Conservation (phyloP, 345 rosid species). For the Kernera saxatilis region DNA sequence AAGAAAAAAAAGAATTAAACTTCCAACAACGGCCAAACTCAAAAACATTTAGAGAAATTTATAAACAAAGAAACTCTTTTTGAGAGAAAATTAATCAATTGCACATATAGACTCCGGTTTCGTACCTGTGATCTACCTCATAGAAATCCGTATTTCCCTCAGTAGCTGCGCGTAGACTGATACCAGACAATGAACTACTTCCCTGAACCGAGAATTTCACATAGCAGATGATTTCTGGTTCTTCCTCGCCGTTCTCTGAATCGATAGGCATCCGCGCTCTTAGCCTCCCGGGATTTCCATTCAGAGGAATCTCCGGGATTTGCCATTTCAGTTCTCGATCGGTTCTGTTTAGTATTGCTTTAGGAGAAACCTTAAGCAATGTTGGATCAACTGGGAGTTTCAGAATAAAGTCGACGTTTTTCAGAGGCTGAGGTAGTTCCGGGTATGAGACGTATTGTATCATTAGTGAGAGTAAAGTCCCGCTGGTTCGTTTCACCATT, state of each 20-base stretch:
- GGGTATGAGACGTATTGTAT: slow-evolving; percentile 91
- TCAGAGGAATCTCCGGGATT: slow-evolving; percentile 72
- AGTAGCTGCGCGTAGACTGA: slow-evolving; percentile 57
- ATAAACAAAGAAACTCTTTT: slow-evolving; percentile 18
- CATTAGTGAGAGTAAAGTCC: slow-evolving; percentile 94
- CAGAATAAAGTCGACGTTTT: slow-evolving; percentile 65
- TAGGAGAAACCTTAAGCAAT: slow-evolving; percentile 88
- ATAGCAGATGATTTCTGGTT: slow-evolving; percentile 63
- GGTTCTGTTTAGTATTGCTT: slow-evolving; percentile 77
- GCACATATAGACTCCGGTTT: slow-evolving; percentile 73
- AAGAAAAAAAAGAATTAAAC: neutral
- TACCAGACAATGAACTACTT: slow-evolving; percentile 54
- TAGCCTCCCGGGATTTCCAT: slow-evolving; percentile 65
- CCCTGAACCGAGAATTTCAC: slow-evolving; percentile 77
- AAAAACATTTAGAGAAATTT: slow-evolving; percentile 8
- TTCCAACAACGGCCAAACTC: slow-evolving; percentile 15
- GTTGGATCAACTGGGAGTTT: slow-evolving; percentile 96
- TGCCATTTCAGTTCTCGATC: slow-evolving; percentile 92
- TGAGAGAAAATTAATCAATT: slow-evolving; percentile 37
- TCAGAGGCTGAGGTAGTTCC: slow-evolving; percentile 61
- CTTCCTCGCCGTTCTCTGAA: slow-evolving; percentile 64
- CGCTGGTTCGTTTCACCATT: slow-evolving; percentile 72
- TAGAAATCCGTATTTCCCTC: slow-evolving; percentile 81
- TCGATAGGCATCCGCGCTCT: slow-evolving; percentile 91
- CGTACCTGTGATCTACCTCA: slow-evolving; percentile 74